Evolutionary conservation across 2,329 filamentous ascomycete species (phyloP).

Genomic region (Fusarium sp.): DNA sequence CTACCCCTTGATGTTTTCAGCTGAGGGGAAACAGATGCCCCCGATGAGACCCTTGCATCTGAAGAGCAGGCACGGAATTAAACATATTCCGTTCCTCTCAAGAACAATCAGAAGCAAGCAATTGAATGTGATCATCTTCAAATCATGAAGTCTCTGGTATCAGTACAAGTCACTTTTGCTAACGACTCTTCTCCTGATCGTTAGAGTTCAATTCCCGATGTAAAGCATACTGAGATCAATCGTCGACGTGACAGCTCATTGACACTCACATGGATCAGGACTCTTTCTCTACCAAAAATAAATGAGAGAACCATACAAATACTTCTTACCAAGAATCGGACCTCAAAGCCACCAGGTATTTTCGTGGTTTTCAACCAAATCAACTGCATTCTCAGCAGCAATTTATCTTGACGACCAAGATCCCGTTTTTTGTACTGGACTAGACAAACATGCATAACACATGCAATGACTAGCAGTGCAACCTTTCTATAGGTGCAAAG

Average conservation of each 20-base stretch:
- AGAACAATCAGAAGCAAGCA: not conserved
- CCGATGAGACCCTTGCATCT: not conserved
- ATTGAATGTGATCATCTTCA: not conserved
- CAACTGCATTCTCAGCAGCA: not conserved
- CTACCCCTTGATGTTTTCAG: slow-evolving; percentile 12
- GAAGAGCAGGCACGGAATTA: not conserved
- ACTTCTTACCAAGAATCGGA: not conserved
- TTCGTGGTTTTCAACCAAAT: not conserved
- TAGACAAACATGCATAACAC: not conserved
- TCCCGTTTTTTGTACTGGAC: not conserved
- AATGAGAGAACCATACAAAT: not conserved
- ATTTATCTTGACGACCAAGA: not conserved
- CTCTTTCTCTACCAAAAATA: not conserved
- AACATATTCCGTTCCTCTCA: not conserved
- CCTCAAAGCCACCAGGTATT: not conserved
- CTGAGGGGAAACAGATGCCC: not conserved
- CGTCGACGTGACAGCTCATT: not conserved
- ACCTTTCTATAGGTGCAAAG: not conserved
- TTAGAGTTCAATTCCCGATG: too few species aligned
- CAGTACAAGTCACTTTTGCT: not conserved
- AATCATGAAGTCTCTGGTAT: not conserved
- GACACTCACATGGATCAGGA: not conserved
- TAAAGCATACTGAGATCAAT: not conserved
- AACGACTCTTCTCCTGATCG: not conserved
- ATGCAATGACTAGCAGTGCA: not conserved